phyloP scores from a whole-genome alignment of 805 yeast species.

The Yamadazyma olivae region DNA sequence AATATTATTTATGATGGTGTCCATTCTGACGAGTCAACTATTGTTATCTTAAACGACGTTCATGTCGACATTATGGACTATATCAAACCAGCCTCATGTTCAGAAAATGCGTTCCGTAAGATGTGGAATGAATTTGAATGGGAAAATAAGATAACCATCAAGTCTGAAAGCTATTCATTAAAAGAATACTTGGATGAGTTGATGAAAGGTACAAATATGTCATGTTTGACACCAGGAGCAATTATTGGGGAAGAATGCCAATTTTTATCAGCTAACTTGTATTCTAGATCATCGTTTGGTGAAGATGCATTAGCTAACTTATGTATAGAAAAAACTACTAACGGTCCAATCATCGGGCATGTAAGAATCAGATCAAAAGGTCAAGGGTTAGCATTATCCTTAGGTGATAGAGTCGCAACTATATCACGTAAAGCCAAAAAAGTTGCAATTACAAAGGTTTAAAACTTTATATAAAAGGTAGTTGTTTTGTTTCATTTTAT shows the following conservation, averaged over 20 bases:
- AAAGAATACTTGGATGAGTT: constrained; percentile 76
- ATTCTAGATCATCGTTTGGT: constrained; percentile 90
- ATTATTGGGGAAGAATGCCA: constrained; percentile 85
- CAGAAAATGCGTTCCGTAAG: constrained; percentile 85
- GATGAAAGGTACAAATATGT: constrained; percentile 86
- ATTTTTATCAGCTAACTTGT: constrained; percentile 90
- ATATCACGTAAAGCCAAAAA: constrained; percentile 53
- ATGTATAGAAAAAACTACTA: constrained; percentile 79
- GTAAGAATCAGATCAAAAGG: constrained; percentile 97
- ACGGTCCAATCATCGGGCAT: constrained; percentile 83
- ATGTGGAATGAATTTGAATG: constrained; percentile 99
- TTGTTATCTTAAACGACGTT: constrained; percentile 90
- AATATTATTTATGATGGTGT: constrained; percentile 96
- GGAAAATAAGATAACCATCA: constrained; percentile 95
- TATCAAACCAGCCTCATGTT: constrained; percentile 89
- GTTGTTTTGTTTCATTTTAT: no score
- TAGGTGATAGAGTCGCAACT: constrained; percentile 92
- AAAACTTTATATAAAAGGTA: no score
- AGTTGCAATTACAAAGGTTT: constrained; percentile 14
- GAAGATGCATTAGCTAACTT: constrained; percentile 96
- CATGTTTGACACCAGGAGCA: constrained; percentile 88
- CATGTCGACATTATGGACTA: constrained; percentile 97
- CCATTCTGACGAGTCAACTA: constrained; percentile 83
- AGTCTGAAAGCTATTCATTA: constrained; percentile 62
- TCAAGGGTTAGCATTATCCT: constrained; percentile 91